phyloP scores from a whole-genome alignment of 148 eudicot species.

The Camellia lanceoleosa region DNA sequence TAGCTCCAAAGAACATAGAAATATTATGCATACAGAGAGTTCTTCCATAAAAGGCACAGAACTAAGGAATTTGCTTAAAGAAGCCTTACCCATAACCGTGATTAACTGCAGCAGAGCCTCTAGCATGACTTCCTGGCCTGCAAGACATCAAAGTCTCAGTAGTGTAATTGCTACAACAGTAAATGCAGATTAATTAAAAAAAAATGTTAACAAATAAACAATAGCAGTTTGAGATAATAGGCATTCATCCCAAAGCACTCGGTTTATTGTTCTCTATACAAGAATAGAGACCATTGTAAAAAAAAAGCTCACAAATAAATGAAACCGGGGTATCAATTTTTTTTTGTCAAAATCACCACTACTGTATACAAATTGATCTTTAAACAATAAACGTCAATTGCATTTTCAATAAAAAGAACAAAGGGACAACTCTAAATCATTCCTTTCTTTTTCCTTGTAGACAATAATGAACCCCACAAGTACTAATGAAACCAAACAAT shows the following conservation, averaged over 20 bases:
- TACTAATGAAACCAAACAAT: background rate
- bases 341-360: background rate
- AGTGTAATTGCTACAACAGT: background rate
- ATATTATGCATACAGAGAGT: background rate
- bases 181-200: background rate
- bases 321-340: background rate
- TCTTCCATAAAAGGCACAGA: background rate
- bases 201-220: background rate
- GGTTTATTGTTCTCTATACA: no score
- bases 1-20: background rate
- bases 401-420: background rate
- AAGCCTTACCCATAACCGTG: slow-evolving; percentile 49
- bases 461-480: background rate
- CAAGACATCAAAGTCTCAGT: slow-evolving; percentile 18
- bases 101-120: slow-evolving; percentile 34
- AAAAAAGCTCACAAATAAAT: background rate
- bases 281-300: background rate
- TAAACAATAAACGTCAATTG: background rate
- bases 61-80: background rate
- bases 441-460: background rate
- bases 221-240: no score
- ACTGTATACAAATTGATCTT: background rate
- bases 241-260: no score
- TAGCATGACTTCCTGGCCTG: slow-evolving; percentile 53
- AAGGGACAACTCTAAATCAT: background rate